These are phyloP conservation scores for Raphidocelis subcapitata DNA, from an alignment of 139 green algal species.

Conservation along the genomic window DNA sequence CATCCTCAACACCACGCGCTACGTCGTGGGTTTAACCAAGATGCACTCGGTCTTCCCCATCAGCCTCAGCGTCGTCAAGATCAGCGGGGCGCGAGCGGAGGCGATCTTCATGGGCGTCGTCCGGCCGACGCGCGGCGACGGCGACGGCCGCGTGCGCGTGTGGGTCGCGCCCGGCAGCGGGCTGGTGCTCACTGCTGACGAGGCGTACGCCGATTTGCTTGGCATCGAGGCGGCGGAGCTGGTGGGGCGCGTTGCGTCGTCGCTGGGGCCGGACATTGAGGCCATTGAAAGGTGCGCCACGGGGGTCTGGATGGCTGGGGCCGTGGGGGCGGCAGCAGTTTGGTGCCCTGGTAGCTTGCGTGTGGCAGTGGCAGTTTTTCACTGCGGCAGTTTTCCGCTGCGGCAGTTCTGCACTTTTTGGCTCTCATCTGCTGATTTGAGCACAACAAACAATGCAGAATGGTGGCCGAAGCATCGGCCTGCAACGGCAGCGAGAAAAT, in stretches of 20 bases:
- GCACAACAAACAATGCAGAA: too few relatives aligned
- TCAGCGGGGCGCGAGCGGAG: constrained; percentile 1
- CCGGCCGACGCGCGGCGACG: background rate
- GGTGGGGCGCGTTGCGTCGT: constrained; percentile 1
- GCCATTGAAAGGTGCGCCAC: constrained; percentile 3
- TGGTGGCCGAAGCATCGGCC: background rate
- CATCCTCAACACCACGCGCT: constrained; percentile 23
- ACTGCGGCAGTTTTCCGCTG: too few relatives aligned
- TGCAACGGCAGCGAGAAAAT: background rate
- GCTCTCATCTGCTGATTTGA: too few relatives aligned
- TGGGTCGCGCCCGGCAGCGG: constrained; percentile 14
- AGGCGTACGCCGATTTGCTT: constrained; percentile 19
- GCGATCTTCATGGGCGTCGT: constrained; percentile 18
- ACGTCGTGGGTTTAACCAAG: constrained; percentile 36
- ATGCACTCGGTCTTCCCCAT: constrained; percentile 28
- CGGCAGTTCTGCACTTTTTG: too few relatives aligned
- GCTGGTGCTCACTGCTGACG: constrained; percentile 14
- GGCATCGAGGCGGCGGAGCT: constrained; percentile 9
- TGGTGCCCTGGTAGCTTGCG: background rate
- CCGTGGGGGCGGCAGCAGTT: background rate
- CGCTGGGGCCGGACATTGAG: background rate
- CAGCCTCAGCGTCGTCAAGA: constrained; percentile 9
- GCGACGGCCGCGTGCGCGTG: background rate
- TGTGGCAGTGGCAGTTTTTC: too few relatives aligned
- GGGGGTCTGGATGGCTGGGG: background rate